phyloP scores from a whole-genome alignment of 495 filamentous ascomycete genomes.

The Neurospora sp. region DNA sequence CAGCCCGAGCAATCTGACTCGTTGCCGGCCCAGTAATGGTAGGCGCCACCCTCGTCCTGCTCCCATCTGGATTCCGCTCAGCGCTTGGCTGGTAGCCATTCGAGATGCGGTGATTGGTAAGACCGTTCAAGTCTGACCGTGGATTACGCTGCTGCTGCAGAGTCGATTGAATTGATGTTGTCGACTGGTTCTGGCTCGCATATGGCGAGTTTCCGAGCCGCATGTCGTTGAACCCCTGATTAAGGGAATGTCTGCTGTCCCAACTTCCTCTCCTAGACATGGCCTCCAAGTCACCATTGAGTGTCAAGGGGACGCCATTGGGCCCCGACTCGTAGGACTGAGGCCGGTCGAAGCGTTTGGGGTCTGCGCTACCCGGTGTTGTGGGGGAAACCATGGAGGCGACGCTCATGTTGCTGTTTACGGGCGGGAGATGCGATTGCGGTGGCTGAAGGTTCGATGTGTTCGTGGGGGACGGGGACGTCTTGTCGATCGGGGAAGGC shows the following conservation, averaged over 20 bases:
- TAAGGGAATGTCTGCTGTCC: conserved; percentile 54
- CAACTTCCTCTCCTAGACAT: conserved; percentile 64
- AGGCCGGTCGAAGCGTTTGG: conserved; percentile 32
- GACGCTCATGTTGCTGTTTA: conserved; percentile 43
- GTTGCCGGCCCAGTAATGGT: conserved; percentile 67
- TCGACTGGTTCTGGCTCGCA: conserved; percentile 65
- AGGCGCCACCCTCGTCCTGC: conserved; percentile 54
- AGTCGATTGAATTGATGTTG: conserved; percentile 54
- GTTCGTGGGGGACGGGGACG: conserved; percentile 37
- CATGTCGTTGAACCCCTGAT: conserved; percentile 58
- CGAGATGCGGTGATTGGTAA: conserved; percentile 45
- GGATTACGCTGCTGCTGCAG: conserved; percentile 43
- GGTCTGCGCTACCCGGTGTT: conserved; percentile 25
- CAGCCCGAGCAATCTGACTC: conserved; percentile 68
- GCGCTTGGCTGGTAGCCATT: conserved; percentile 51
- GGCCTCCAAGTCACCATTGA: conserved; percentile 18
- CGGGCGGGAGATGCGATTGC: conserved; percentile 36
- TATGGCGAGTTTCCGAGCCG: conserved; percentile 60
- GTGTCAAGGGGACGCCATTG: conserved; percentile 16
- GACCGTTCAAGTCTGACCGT: conserved; percentile 29
- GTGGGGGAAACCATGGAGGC: conserved; percentile 48
- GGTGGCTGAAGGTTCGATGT: conserved; percentile 26
- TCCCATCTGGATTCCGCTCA: conserved; percentile 42
- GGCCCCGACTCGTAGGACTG: conserved; percentile 35
- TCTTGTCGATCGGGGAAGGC: conserved; percentile 38